Evolutionary conservation across 2,329 filamentous ascomycete species (phyloP).

Genomic region (Dothistroma pini): DNA sequence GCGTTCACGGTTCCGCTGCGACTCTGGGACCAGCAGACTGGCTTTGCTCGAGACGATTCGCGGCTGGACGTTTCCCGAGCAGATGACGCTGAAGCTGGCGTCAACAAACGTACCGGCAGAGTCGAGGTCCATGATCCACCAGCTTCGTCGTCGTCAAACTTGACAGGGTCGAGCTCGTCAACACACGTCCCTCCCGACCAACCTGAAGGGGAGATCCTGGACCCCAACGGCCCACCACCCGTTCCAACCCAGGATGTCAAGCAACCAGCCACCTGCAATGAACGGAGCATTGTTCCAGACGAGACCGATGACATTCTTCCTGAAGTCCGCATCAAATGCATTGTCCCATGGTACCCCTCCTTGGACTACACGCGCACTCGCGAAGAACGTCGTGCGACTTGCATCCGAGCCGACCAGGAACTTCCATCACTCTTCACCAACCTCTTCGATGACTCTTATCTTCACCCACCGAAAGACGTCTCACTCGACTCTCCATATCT

Average conservation of each 20-base stretch:
- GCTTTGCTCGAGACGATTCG: conserved; percentile 24
- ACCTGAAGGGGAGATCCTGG: conserved; percentile 3
- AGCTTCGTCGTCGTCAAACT: conserved; percentile 11
- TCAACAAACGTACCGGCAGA: background rate
- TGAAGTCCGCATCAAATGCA: conserved; percentile 50
- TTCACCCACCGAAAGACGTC: conserved; percentile 42
- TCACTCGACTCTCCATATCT: conserved; percentile 57
- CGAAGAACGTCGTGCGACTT: conserved; percentile 55
- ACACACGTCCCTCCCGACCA: conserved; percentile 20
- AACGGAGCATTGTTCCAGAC: conserved; percentile 6
- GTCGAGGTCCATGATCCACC: conserved; percentile 1
- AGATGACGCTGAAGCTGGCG: background rate
- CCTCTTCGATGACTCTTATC: conserved; percentile 50
- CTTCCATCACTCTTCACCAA: conserved; percentile 50
- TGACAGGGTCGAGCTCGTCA: conserved; percentile 14
- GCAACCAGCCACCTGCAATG: conserved; percentile 8
- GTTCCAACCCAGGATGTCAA: conserved; percentile 7
- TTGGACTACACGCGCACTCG: conserved; percentile 61
- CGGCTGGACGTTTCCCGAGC: background rate
- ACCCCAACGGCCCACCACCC: conserved; percentile 17
- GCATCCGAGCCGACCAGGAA: conserved; percentile 50
- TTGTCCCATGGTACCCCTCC: conserved; percentile 61
- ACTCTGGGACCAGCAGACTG: conserved; percentile 47
- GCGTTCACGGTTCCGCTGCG: conserved; percentile 59
- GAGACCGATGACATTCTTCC: conserved; percentile 9